Evolutionary conservation across 768 basidiomycete species (phyloP), one percentile per base, ranked within the genome.

Genomic region (Hebeloma cylindrosporum): DNA sequence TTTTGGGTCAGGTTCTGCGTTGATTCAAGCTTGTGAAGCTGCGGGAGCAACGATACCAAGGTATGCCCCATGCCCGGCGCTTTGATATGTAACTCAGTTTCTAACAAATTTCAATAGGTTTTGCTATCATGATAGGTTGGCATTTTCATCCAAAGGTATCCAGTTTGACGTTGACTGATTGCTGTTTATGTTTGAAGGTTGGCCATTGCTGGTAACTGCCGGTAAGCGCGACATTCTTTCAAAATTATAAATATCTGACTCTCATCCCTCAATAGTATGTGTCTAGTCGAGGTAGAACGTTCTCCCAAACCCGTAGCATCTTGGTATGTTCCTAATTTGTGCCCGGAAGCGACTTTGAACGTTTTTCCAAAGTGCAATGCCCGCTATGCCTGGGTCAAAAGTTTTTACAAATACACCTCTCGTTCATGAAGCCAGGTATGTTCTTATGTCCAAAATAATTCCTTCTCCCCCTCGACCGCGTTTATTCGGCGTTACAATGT

Each of bases 131-230:
- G 91, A 93, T 62, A 80, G 83, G 83, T 86, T 49, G 42, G 72
- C 54, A 25, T 22, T 7, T 44, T 28, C 35, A 37, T 26, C 2
- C 9, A 11, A 23, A 28, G 28, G 18, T 29, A 14, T 23, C 14
- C 16, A 23, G n/a, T 14, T 26, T 6, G 38, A 47, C 26, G 28
- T n/a, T 40, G 18, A 36, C 34, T 9, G 47, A 22, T n/a, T 43
- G 22, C 28, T 40, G 23, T 45, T 39, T 21, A 43, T 45, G 38
- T 17, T 21, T 35, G 3, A 43, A 88, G 93, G 58, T 81, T 97
- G 18, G 93, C 94, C 37, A 94, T 98, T 60, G 95, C 95, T 56
- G 95, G 95, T 40, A 97, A 98, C 65, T 97, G 95, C 72, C 88
- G 90, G 89, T 89, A 53, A 66, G 85, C 67, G 9, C 6, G 21